A percentile compares a stretch with the other conserved stretches of the same genome.
Conservation (phyloP, 495 filamentous ascomycete species). For the Lophium mytilinum region DNA sequence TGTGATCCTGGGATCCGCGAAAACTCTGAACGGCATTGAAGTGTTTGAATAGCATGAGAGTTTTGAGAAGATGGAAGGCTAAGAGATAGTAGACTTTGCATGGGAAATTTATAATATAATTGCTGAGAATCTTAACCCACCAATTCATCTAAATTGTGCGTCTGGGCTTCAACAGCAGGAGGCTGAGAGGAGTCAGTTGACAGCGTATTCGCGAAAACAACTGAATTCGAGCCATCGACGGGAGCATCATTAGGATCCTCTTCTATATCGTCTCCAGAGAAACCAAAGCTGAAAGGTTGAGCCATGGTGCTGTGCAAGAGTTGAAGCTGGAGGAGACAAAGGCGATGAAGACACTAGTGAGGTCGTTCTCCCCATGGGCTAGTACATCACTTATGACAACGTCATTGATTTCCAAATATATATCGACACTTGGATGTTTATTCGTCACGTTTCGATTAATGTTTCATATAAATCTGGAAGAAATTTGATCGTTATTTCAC, state of each 20-base stretch:
- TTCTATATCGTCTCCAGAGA: slow-evolving; percentile 79
- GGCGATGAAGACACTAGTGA: background rate
- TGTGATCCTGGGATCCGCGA: no score
- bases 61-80: background rate
- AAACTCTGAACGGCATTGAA: background rate
- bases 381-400: background rate
- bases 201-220: background rate
- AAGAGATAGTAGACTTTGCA: background rate
- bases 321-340: background rate
- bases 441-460: no score
- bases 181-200: slow-evolving; percentile 4
- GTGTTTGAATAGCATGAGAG: background rate
- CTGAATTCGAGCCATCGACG: slow-evolving; percentile 8
- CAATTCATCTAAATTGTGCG: slow-evolving; percentile 21
- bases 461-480: no score
- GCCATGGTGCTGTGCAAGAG: background rate
- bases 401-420: no score
- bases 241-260: slow-evolving; percentile 38
- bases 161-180: slow-evolving; percentile 15
- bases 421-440: no score
- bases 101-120: background rate
- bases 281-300: slow-evolving; percentile 65
- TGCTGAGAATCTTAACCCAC: slow-evolving; percentile 12
- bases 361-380: background rate
- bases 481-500: no score